These are phyloP conservation scores for Closterium sp. DNA, from an alignment of 139 green algal genomes.

Conservation along the genomic window DNA sequence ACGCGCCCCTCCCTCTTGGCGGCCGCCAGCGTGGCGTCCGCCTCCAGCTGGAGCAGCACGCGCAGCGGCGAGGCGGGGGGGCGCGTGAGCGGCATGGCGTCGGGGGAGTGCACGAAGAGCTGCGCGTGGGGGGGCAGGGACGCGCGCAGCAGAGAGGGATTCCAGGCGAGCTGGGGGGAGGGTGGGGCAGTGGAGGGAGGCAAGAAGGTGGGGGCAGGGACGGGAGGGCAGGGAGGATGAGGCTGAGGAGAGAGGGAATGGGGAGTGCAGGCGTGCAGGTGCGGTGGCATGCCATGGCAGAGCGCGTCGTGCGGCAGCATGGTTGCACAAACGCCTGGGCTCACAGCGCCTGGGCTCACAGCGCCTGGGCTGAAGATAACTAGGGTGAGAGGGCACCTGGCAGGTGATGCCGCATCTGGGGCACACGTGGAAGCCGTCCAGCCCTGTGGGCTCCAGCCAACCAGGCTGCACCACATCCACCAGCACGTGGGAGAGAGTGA, in stretches of 20 bases:
- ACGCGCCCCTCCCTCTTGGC: background rate
- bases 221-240: background rate
- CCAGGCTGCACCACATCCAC: slow-evolving; percentile 8
- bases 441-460: slow-evolving; percentile 8
- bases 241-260: background rate
- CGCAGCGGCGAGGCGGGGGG: background rate
- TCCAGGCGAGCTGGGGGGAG: background rate
- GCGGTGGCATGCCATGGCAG: no score
- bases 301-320: no score
- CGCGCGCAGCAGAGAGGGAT: background rate
- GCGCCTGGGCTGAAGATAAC: no score
- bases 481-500: background rate
- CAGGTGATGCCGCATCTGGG: slow-evolving; percentile 10
- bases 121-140: background rate
- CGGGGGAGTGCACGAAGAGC: background rate
- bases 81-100: background rate
- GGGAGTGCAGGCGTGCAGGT: no score
- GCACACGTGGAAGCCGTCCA: slow-evolving; percentile 18
- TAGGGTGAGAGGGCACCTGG: no score
- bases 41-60: background rate
- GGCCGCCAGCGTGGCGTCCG: background rate
- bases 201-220: background rate
- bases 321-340: no score
- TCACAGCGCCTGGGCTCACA: background rate
- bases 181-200: background rate